Conservation (phyloP, 306 rosid species). For the Erythrophleum fordii region DNA sequence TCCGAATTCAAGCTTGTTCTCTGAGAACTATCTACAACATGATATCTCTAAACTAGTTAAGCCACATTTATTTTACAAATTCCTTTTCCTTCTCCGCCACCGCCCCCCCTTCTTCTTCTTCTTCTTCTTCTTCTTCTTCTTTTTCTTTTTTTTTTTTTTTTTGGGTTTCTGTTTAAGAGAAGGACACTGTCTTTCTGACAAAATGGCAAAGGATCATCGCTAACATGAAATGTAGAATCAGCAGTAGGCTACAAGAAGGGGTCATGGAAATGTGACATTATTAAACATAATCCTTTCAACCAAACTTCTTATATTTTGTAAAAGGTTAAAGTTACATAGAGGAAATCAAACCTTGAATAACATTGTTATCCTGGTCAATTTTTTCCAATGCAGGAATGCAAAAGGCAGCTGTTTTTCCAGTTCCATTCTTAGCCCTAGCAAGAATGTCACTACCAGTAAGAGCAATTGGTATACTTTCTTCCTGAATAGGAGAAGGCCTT, state of each 20-base stretch:
- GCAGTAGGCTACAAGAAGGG: neutral
- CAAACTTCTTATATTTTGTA: neutral
- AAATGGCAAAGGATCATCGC: neutral
- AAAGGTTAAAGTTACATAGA: slow-evolving; percentile 1
- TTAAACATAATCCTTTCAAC: slow-evolving; percentile 20
- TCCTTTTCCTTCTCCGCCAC: neutral
- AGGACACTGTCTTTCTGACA: neutral
- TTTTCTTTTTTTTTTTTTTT: too few relatives aligned
- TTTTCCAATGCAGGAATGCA: slow-evolving; percentile 98
- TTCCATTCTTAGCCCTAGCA: slow-evolving; percentile 99
- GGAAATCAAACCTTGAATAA: slow-evolving; percentile 69
- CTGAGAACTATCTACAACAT: neutral
- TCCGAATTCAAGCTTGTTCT: neutral
- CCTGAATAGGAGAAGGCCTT: slow-evolving; percentile 98
- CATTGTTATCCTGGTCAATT: slow-evolving; percentile 93
- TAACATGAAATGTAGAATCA: neutral
- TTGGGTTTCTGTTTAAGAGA: neutral
- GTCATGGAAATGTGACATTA: slow-evolving; percentile 1
- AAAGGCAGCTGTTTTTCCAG: slow-evolving; percentile 99
- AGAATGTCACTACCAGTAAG: slow-evolving; percentile 99
- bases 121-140: too few relatives aligned
- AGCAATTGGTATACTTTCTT: slow-evolving; percentile 98
- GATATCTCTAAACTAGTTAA: neutral
- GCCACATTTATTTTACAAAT: neutral
- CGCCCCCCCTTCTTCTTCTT: too few relatives aligned